A percentile compares a stretch with the other conserved stretches of the same genome.
phyloP scores from a whole-genome alignment of 441 rosid genomes.

The Brassica balearica region DNA sequence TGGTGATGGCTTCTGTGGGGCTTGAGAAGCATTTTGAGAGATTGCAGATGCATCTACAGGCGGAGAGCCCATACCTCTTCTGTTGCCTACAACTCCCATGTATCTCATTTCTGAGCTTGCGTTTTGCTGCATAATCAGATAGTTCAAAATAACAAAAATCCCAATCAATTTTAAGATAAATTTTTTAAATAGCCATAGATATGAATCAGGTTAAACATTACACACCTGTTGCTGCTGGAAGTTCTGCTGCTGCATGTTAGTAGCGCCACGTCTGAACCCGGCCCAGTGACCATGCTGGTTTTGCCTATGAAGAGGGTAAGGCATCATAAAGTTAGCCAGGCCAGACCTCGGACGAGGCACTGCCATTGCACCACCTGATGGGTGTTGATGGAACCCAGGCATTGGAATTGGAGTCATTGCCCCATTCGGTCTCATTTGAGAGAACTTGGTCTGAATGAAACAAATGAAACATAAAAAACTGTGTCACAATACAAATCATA shows the following conservation, averaged over 20 bases:
- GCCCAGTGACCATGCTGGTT: conserved; percentile 60
- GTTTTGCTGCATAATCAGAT: conserved; percentile 44
- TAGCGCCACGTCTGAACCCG: conserved; percentile 57
- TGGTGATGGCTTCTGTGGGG: conserved; percentile 24
- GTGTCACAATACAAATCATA: neutral
- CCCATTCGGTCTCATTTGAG: conserved; percentile 56
- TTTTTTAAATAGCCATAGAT: neutral
- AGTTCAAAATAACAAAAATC: neutral
- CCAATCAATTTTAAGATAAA: neutral
- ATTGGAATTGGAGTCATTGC: conserved; percentile 52
- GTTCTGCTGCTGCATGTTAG: conserved; percentile 50
- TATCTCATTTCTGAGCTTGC: conserved; percentile 47
- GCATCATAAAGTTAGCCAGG: conserved; percentile 53
- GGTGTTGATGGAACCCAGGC: conserved; percentile 56
- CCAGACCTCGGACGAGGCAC: conserved; percentile 58
- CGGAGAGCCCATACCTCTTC: conserved; percentile 46
- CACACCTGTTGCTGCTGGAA: conserved; percentile 59
- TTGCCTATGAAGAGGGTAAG: conserved; percentile 61
- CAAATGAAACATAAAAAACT: neutral
- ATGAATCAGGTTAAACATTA: neutral
- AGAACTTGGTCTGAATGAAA: conserved; percentile 53
- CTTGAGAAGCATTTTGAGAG: conserved; percentile 32
- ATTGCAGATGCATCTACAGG: conserved; percentile 52
- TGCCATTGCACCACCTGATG: conserved; percentile 52
- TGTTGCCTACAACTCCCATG: conserved; percentile 49